Conservation (phyloP, 2,329 filamentous ascomycete genomes). For the Exophiala sp. region DNA sequence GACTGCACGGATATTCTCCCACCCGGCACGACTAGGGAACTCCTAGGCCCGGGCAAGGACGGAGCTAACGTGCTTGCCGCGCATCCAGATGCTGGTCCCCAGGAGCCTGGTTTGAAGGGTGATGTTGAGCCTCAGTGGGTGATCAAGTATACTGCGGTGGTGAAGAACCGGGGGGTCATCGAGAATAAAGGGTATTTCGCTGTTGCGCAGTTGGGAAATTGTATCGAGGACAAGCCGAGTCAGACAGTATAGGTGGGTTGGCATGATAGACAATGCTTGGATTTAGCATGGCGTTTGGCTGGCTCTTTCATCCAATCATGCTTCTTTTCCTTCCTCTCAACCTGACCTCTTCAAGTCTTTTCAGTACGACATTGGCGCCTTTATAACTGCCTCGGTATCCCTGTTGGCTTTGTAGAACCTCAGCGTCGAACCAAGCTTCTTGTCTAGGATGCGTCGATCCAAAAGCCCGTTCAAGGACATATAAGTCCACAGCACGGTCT, state of each 20-base stretch:
- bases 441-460: conserved; percentile 87
- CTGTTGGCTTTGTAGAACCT: conserved; percentile 53
- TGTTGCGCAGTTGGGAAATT: conserved; percentile 61
- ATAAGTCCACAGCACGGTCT: conserved; percentile 90
- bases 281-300: conserved; percentile 21
- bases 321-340: conserved; percentile 93
- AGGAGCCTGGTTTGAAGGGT: conserved; percentile 59
- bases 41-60: conserved; percentile 65
- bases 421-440: conserved; percentile 62
- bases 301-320: conserved; percentile 68
- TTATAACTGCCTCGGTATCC: conserved; percentile 71
- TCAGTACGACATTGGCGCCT: conserved; percentile 67
- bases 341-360: conserved; percentile 82
- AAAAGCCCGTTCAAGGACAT: conserved; percentile 91
- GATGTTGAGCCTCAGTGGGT: conserved; percentile 89
- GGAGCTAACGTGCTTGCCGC: conserved; percentile 72
- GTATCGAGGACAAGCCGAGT: conserved; percentile 31
- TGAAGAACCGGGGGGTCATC: conserved; percentile 87
- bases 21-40: conserved; percentile 72
- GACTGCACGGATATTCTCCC: conserved; percentile 91
- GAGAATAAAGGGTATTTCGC: conserved; percentile 99
- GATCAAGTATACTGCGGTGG: conserved; percentile 92
- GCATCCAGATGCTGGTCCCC: conserved; percentile 39
- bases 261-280: conserved; percentile 1
- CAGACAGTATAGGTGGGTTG: conserved; percentile 3